Percentiles rank a stretch among this genome's conserved stretches.
Conservation (phyloP, 306 rosid species). For the Lithocarpus polystachyus region DNA sequence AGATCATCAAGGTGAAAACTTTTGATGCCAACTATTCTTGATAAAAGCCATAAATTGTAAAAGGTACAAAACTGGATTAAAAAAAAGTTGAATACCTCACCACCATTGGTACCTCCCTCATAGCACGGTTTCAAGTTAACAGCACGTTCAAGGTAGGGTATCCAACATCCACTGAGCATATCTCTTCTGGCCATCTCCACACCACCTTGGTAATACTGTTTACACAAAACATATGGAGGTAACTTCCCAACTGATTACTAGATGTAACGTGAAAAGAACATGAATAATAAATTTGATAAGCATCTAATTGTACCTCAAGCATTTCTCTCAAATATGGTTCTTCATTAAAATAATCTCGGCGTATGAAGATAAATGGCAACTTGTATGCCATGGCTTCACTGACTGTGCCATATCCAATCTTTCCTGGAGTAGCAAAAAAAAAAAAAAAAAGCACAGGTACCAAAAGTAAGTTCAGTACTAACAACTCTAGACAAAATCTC, state of each 20-base stretch:
- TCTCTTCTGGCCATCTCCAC: conserved; percentile 98
- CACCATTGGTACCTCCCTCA: conserved; percentile 91
- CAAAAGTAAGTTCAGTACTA: no score
- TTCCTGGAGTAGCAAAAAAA: conserved; percentile 43
- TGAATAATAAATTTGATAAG: background rate
- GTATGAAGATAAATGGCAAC: conserved; percentile 90
- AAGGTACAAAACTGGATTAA: background rate
- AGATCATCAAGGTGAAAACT: no score
- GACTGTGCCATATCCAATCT: conserved; percentile 93
- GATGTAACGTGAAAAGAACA: background rate
- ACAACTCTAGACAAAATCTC: no score
- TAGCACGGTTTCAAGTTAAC: conserved; percentile 92
- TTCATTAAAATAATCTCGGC: conserved; percentile 97
- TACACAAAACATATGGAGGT: background rate
- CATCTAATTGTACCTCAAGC: conserved; percentile 67
- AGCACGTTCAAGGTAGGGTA: conserved; percentile 95
- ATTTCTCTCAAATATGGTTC: conserved; percentile 96
- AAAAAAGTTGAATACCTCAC: conserved; percentile 55
- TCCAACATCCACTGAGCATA: conserved; percentile 96
- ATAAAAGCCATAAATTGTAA: no score
- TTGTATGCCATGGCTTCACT: conserved; percentile 92
- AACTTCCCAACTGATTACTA: background rate
- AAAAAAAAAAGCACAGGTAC: background rate
- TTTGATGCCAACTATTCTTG: no score
- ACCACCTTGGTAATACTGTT: conserved; percentile 78